A percentile compares a stretch with the other conserved stretches of the same genome.
phyloP scores from a whole-genome alignment of 2,329 filamentous ascomycete genomes.

The Stagonosporopsis chrysanthemi region DNA sequence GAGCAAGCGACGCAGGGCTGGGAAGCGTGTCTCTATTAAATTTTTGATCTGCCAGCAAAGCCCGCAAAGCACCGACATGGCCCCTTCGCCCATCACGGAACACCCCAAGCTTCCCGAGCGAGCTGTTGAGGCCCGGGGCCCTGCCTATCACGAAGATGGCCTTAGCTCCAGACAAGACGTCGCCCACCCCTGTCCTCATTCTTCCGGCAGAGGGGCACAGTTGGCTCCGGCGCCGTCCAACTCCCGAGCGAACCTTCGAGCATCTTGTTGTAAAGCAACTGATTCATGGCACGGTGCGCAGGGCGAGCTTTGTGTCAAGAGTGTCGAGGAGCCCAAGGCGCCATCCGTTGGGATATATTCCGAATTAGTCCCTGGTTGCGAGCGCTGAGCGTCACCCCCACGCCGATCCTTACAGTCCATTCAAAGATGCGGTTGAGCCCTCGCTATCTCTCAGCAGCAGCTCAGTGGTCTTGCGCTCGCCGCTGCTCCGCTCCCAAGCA shows the following conservation, averaged over 20 bases:
- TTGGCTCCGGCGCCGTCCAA: slow-evolving; percentile 19
- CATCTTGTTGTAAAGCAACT: neutral
- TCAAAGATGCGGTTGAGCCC: slow-evolving; percentile 23
- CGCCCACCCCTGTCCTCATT: slow-evolving; percentile 7
- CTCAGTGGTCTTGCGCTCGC: slow-evolving; percentile 12
- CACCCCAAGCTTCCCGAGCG: slow-evolving; percentile 45
- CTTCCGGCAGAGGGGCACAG: slow-evolving; percentile 24
- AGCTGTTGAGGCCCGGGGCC: slow-evolving; percentile 45
- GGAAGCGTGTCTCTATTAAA: slow-evolving; percentile 34
- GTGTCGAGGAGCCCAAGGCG: slow-evolving; percentile 4
- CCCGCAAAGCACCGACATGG: slow-evolving; percentile 18
- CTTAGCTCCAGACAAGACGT: slow-evolving; percentile 22
- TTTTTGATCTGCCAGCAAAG: slow-evolving; percentile 26
- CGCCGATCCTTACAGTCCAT: slow-evolving; percentile 5
- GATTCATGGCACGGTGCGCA: neutral
- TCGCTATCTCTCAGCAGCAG: slow-evolving; percentile 33
- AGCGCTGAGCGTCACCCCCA: slow-evolving; percentile 22
- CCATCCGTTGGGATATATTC: slow-evolving; percentile 30
- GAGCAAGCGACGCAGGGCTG: slow-evolving; percentile 14
- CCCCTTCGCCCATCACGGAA: slow-evolving; percentile 22
- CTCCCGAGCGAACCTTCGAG: slow-evolving; percentile 18
- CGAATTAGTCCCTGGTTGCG: slow-evolving; percentile 34
- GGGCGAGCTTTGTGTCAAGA: slow-evolving; percentile 6
- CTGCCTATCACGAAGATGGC: slow-evolving; percentile 34
- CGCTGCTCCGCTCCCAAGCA: slow-evolving; percentile 18